Evolutionary conservation across 176 grass and related monocot species (phyloP).

Genomic region (Phoenix roebelenii): DNA sequence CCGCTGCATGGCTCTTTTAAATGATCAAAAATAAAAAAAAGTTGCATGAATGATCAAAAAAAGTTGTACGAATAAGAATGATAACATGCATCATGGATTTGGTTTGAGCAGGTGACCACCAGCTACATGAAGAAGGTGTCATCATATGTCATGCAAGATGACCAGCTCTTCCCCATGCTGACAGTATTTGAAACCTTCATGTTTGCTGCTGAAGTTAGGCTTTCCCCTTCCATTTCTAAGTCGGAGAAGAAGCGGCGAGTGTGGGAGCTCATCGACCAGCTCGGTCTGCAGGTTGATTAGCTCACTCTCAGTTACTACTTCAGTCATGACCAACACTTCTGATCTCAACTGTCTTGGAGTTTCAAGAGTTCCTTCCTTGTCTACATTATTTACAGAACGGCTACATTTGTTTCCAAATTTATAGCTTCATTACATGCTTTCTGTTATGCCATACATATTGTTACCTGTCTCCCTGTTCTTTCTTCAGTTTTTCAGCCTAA

Average conservation of each 20-base stretch:
- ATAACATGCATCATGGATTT: conserved; percentile 6
- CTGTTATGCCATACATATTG: no score
- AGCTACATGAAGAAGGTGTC: conserved; percentile 81
- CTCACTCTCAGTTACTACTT: no score
- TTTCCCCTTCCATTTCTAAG: conserved; percentile 43
- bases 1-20: background rate
- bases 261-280: conserved; percentile 63
- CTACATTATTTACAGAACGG: no score
- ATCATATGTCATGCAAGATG: conserved; percentile 77
- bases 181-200: conserved; percentile 58
- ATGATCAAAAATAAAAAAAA: background rate
- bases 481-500: no score
- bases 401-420: no score
- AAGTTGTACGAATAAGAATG: background rate
- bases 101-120: conserved; percentile 42
- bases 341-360: no score
- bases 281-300: conserved; percentile 42
- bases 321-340: no score
- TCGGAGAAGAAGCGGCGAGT: conserved; percentile 50
- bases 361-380: no score
- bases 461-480: no score
- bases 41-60: no score
- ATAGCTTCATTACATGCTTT: no score
- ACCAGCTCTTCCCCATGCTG: conserved; percentile 63
- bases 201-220: conserved; percentile 59